Percentiles rank a stretch among this genome's conserved stretches.
Evolutionary conservation across 225 moss, liverwort and hornwort species (phyloP).

Genomic region (Thuidium tamariscinum): DNA sequence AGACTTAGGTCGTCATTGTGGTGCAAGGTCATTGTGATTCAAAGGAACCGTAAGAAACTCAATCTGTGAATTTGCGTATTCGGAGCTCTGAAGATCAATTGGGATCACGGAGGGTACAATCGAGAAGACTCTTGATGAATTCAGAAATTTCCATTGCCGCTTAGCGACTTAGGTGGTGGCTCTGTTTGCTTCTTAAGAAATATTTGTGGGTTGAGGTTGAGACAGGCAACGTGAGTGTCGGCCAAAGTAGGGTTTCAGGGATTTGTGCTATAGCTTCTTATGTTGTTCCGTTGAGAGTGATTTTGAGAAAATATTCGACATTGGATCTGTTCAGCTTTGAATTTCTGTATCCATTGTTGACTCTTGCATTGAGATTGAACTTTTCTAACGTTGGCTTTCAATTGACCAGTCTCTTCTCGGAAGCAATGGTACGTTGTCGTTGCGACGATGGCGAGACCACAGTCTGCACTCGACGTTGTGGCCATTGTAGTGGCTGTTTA

Average conservation of each 20-base stretch:
- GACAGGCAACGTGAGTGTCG: background rate
- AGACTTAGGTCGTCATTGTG: background rate
- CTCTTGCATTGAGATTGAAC: background rate
- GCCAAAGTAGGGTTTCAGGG: background rate
- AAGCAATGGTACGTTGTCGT: background rate
- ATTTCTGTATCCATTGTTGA: background rate
- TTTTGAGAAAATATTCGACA: background rate
- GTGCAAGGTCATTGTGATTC: background rate
- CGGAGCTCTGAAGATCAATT: background rate
- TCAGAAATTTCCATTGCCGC: background rate
- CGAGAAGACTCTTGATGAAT: background rate
- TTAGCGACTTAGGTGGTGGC: background rate
- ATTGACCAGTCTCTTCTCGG: background rate
- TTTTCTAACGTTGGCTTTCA: background rate
- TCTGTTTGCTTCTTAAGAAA: too few relatives aligned
- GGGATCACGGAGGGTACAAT: background rate
- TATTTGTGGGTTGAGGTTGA: background rate
- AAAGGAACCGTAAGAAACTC: too few relatives aligned
- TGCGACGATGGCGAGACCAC: background rate
- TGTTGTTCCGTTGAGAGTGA: background rate
- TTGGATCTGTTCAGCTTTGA: background rate
- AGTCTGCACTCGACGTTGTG: background rate
- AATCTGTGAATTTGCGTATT: background rate
- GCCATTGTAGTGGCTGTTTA: background rate
- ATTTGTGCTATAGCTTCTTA: background rate